Conservation (phyloP, 2,329 filamentous ascomycete species). For the Calonectria hawksworthii region DNA sequence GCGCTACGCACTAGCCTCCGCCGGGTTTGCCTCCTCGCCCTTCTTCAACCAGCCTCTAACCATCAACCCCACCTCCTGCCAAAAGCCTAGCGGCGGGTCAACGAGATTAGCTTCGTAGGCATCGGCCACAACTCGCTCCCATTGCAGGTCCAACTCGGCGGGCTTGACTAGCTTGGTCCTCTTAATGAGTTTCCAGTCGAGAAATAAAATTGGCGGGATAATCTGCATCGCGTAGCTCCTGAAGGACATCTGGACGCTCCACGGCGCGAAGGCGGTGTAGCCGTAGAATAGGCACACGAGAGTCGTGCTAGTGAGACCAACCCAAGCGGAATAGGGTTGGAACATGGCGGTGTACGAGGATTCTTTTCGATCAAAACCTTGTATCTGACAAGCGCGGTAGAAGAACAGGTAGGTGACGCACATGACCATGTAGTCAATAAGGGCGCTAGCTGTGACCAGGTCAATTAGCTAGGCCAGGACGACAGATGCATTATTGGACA, state of each 20-base stretch:
- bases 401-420: constrained; percentile 60
- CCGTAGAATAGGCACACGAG: constrained; percentile 56
- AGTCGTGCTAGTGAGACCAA: constrained; percentile 55
- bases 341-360: constrained; percentile 70
- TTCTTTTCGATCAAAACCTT: constrained; percentile 62
- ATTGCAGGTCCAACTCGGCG: constrained; percentile 24
- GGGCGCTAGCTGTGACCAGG: constrained; percentile 67
- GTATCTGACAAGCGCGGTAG: constrained; percentile 65
- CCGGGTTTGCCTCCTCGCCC: background rate
- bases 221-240: constrained; percentile 66
- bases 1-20: background rate
- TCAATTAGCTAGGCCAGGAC: constrained; percentile 67
- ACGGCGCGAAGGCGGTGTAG: constrained; percentile 62
- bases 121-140: constrained; percentile 29
- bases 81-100: constrained; percentile 65
- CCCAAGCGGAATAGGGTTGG: constrained; percentile 67
- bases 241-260: constrained; percentile 61
- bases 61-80: constrained; percentile 60
- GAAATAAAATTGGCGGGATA: constrained; percentile 19
- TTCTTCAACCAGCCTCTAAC: background rate
- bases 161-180: constrained; percentile 23
- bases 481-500: constrained; percentile 59
- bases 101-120: constrained; percentile 55
- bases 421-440: constrained; percentile 73
- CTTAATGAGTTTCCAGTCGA: constrained; percentile 28